Percentiles rank a stretch among this genome's conserved stretches.
phyloP scores from a whole-genome alignment of 257 asterid genomes.

The Lycium ferocissimum region DNA sequence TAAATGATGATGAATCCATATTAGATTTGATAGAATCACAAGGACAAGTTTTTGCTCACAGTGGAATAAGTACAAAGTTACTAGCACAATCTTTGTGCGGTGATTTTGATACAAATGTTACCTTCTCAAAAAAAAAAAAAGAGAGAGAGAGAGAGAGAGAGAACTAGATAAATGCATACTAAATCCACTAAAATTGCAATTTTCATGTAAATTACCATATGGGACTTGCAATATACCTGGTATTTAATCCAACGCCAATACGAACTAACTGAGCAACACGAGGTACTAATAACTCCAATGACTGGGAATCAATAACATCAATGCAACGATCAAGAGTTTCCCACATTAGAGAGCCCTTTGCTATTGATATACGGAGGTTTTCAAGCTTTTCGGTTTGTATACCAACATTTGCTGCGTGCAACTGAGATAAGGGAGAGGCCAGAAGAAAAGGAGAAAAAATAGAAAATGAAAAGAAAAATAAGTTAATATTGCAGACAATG shows the following conservation, averaged over 20 bases:
- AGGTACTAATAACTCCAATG: constrained; percentile 84
- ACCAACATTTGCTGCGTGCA: constrained; percentile 94
- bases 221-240: constrained; percentile 59
- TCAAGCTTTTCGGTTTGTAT: constrained; percentile 96
- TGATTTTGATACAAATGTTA: neutral
- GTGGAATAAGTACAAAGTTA: neutral
- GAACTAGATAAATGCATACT: constrained; percentile 3
- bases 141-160: neutral
- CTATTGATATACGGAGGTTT: constrained; percentile 85
- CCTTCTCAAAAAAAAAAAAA: neutral
- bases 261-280: constrained; percentile 86
- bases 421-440: constrained; percentile 47
- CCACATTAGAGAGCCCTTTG: constrained; percentile 99
- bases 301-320: constrained; percentile 78
- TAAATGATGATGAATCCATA: neutral
- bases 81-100: neutral
- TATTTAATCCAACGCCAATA: constrained; percentile 91
- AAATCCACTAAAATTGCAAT: neutral
- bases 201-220: neutral
- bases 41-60: neutral
- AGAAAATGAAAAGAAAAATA: constrained; percentile 5
- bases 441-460: constrained; percentile 7
- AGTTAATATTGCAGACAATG: constrained; percentile 12
- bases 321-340: constrained; percentile 96
- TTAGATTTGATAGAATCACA: neutral